A percentile compares a stretch with the other conserved stretches of the same genome.
Conservation (phyloP, 352 stramenopile species). For the Globisporangium nagaii region DNA sequence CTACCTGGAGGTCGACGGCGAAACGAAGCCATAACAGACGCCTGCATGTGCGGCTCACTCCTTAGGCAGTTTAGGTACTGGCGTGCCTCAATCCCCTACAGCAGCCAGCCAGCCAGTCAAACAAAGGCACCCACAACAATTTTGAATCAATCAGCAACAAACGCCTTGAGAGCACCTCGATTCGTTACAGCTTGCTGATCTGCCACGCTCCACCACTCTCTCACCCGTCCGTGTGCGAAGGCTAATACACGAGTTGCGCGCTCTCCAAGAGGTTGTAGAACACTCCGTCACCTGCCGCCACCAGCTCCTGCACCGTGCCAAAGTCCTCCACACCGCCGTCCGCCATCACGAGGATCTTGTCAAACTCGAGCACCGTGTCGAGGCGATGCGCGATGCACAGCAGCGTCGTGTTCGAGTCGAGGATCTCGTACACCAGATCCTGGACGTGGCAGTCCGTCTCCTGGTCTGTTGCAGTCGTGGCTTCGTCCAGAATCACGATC, state of each 20-base stretch:
- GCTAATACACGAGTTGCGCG: constrained; percentile 25
- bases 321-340: constrained; percentile 55
- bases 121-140: too few species aligned
- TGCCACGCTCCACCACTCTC: not conserved
- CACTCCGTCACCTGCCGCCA: constrained; percentile 23
- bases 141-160: too few species aligned
- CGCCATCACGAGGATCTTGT: constrained; percentile 86
- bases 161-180: too few species aligned
- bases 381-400: constrained; percentile 94
- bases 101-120: too few species aligned
- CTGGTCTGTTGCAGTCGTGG: constrained; percentile 79
- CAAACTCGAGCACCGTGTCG: constrained; percentile 90
- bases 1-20: constrained; percentile 27
- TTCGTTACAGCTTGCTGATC: too few species aligned
- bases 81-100: too few species aligned
- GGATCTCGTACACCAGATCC: constrained; percentile 58
- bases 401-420: constrained; percentile 87
- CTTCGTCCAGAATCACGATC: constrained; percentile 95
- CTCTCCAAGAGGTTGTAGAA: constrained; percentile 51
- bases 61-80: too few species aligned
- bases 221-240: not conserved
- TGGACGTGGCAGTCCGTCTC: constrained; percentile 68
- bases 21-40: too few species aligned
- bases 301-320: constrained; percentile 34
- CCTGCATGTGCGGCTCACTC: too few species aligned